Evolutionary conservation across 2,329 filamentous ascomycete species (phyloP), one percentile per base, ranked within the genome.

Genomic region (Epichloe sp.): DNA sequence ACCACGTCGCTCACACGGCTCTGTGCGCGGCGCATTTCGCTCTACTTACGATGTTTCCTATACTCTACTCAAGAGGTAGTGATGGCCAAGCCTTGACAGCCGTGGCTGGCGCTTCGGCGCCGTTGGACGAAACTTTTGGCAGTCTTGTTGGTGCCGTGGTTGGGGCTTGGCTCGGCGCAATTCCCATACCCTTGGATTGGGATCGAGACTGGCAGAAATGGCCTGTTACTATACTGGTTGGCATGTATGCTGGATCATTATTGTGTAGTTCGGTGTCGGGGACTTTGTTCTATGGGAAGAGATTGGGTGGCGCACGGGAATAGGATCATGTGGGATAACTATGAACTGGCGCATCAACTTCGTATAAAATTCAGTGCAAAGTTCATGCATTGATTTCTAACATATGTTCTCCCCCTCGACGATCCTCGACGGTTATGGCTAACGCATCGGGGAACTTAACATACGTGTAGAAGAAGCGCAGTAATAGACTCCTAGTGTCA

Each of bases 201-300:
- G 93, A 98, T 66, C 82, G 93, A n/a, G 89, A 95, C 59, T 98
- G 93, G 93, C 93, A 98, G 78, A 87, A 85, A 66, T 98, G 91
- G 86, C 93, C 93, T 0, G 84, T 97, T 46, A 98, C 93, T 0
- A 86, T 98, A 53, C 69, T 97, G 4, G 82, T 79, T 2, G 93
- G 93, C 3, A 75, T 86, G 17, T 97, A 95, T 67, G 68, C 80
- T 5, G 93, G 93, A 1, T 89, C 86, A 66, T 74, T 80, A 1
- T 57, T 87, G 12, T 89, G 89, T 1, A 83, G 85, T 63, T 61
- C 80, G 51, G 56, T 81, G 17, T 82, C 83, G 0, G 77, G 77
- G 3, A 71, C 68, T 1, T 47, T 77, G 52, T 66, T 70, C 6
- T 74, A 70, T 57, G 75, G 74, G 37, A 73, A 64, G 64, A 68